A percentile compares a stretch with the other conserved stretches of the same genome.
Evolutionary conservation across 345 rosid species (phyloP).

Genomic region (Ailanthus altissimus): DNA sequence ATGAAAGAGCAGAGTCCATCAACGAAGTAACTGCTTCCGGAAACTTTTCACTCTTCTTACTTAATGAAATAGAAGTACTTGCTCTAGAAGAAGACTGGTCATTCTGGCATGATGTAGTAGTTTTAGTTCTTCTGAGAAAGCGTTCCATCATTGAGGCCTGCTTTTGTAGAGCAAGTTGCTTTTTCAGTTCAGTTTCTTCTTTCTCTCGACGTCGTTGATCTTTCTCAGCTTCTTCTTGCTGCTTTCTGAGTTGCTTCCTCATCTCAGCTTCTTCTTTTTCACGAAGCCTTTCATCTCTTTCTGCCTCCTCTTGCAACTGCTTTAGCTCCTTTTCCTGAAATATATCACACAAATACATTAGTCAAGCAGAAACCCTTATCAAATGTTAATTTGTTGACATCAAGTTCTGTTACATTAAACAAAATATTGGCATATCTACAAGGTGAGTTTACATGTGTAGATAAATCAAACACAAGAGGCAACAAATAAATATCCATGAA

Average conservation of each 20-base stretch:
- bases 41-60: constrained; percentile 35
- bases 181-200: constrained; percentile 75
- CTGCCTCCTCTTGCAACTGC: constrained; percentile 57
- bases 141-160: constrained; percentile 94
- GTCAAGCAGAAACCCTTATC: neutral
- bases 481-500: neutral
- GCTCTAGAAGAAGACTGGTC: constrained; percentile 37
- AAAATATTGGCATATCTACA: no score
- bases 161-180: constrained; percentile 57
- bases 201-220: constrained; percentile 68
- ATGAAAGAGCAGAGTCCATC: constrained; percentile 63
- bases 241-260: constrained; percentile 58
- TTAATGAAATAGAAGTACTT: constrained; percentile 21
- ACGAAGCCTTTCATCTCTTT: constrained; percentile 53
- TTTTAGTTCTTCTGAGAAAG: constrained; percentile 69
- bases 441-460: neutral
- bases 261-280: constrained; percentile 69
- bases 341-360: constrained; percentile 1
- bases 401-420: neutral
- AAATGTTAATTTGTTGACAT: neutral
- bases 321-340: constrained; percentile 75
- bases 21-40: constrained; percentile 42
- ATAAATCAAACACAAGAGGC: constrained; percentile 1
- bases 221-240: constrained; percentile 78
- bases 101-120: constrained; percentile 30